Conservation (phyloP, 129 eudicot genomes). For the Gnaphalium uliginosum region DNA sequence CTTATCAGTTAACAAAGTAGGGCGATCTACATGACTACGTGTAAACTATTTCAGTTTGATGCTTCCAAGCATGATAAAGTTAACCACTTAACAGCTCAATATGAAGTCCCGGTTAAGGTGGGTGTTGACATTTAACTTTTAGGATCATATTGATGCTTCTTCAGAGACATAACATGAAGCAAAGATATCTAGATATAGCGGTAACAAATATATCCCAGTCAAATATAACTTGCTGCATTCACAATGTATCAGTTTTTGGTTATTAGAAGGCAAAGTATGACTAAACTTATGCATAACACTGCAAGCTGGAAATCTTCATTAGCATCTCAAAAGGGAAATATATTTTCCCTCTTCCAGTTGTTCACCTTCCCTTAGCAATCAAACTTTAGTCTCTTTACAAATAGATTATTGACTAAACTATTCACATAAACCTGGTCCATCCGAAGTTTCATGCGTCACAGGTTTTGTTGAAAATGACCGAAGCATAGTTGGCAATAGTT, state of each 20-base stretch:
- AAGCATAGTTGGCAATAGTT: slow-evolving; percentile 75
- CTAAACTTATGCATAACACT: background rate
- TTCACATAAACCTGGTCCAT: background rate
- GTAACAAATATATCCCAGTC: background rate
- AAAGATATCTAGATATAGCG: background rate
- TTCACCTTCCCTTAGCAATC: background rate
- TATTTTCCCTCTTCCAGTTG: background rate
- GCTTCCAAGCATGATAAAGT: too few species aligned
- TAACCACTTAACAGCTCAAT: too few species aligned
- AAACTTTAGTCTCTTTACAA: slow-evolving; percentile 5
- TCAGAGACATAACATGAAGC: background rate
- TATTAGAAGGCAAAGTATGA: background rate
- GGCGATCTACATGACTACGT: too few species aligned
- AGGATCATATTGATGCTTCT: background rate
- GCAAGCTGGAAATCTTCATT: too few species aligned
- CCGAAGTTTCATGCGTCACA: slow-evolving; percentile 39
- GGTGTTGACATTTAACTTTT: background rate
- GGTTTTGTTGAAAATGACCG: slow-evolving; percentile 59
- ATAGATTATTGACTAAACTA: background rate
- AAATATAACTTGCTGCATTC: background rate
- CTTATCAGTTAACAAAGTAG: too few species aligned
- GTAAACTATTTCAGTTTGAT: too few species aligned
- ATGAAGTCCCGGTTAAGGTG: too few species aligned
- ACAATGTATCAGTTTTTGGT: background rate
- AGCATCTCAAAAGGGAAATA: background rate